phyloP scores from a whole-genome alignment of 116 monocot species.

The Iris pallida region DNA sequence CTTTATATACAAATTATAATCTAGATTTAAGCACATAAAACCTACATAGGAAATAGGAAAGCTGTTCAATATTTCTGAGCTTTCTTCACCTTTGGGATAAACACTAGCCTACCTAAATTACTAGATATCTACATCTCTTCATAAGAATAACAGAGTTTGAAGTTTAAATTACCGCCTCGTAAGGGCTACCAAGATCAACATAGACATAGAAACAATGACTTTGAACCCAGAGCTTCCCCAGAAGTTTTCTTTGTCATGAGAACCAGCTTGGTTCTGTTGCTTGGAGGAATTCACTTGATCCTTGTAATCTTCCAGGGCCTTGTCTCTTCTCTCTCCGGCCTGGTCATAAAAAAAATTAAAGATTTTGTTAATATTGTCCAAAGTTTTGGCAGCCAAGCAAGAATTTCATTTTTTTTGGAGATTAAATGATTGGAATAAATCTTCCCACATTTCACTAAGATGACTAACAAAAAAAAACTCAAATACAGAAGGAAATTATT shows the following conservation, averaged over 20 bases:
- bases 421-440: not conserved
- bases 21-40: too few relatives aligned
- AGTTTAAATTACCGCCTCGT: conserved; percentile 31
- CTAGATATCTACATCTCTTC: too few relatives aligned
- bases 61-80: too few relatives aligned
- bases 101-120: too few relatives aligned
- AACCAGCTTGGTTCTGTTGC: conserved; percentile 25
- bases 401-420: not conserved
- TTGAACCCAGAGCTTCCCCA: conserved; percentile 79
- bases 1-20: too few relatives aligned
- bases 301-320: conserved; percentile 54
- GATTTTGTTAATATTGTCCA: not conserved
- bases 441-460: not conserved
- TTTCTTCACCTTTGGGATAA: too few relatives aligned
- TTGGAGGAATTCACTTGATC: conserved; percentile 48
- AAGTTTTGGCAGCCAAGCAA: not conserved
- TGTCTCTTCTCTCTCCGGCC: conserved; percentile 72
- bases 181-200: conserved; percentile 60
- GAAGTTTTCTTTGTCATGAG: conserved; percentile 42
- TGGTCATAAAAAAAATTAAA: conserved; percentile 18
- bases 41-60: too few relatives aligned
- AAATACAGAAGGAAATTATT: not conserved
- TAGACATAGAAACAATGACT: conserved; percentile 69
- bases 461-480: not conserved
- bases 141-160: too few relatives aligned